Evolutionary conservation across 1,284 basidiomycete genomes (phyloP).

Genomic region (Irpex sp.): DNA sequence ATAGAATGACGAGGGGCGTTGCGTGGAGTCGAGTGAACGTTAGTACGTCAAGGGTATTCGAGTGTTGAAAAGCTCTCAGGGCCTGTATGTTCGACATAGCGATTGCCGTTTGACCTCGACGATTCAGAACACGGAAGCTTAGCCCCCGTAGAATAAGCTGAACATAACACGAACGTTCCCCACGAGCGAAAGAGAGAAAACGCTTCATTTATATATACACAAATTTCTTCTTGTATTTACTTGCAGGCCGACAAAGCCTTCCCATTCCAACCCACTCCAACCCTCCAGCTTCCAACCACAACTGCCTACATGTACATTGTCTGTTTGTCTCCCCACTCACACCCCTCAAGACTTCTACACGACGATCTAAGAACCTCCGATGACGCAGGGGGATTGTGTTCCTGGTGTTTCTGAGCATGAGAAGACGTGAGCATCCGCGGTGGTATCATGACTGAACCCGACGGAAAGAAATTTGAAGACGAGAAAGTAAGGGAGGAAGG

Average conservation of each 20-base stretch:
- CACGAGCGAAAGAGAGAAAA: neutral
- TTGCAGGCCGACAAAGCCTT: neutral
- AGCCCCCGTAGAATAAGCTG: neutral
- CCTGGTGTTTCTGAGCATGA: neutral
- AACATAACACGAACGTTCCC: neutral
- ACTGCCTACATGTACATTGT: neutral
- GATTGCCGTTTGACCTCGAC: neutral
- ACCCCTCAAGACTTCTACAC: neutral
- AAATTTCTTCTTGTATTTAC: conserved; percentile 9
- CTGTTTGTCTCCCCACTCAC: neutral
- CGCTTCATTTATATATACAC: conserved; percentile 9
- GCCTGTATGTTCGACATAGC: neutral
- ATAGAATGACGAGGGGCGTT: conserved; percentile 10
- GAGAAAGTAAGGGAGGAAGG: neutral
- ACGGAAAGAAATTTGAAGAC: neutral
- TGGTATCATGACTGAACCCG: neutral
- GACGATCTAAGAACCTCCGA: neutral
- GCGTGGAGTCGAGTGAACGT: conserved; percentile 18
- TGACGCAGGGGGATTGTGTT: neutral
- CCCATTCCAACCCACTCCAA: neutral
- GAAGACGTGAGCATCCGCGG: neutral
- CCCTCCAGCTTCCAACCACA: neutral
- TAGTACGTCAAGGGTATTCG: conserved; percentile 16
- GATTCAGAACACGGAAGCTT: too few relatives aligned
- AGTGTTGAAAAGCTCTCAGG: conserved; percentile 2